Evolutionary conservation across 2,329 filamentous ascomycete species (phyloP).

Genomic region (Exophiala aquamarina): DNA sequence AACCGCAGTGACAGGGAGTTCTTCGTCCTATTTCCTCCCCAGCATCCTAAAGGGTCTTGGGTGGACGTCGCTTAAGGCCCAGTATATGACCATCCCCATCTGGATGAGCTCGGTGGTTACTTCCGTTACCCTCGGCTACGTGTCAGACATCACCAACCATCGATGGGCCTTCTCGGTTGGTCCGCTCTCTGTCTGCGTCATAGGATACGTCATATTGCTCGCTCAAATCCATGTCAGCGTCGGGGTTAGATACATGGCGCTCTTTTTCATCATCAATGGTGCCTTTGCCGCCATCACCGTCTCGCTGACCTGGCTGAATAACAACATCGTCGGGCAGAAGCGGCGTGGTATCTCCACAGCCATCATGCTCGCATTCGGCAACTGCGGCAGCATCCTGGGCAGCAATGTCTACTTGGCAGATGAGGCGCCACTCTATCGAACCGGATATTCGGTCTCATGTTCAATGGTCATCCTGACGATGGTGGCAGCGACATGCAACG

Average conservation of each 20-base stretch:
- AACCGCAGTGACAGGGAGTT: slow-evolving; percentile 48
- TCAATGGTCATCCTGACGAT: background rate
- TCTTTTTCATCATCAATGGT: slow-evolving; percentile 28
- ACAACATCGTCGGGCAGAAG: slow-evolving; percentile 31
- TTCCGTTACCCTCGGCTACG: slow-evolving; percentile 27
- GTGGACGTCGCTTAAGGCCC: slow-evolving; percentile 28
- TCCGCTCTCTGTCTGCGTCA: slow-evolving; percentile 30
- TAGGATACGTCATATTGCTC: slow-evolving; percentile 34
- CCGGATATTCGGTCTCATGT: slow-evolving; percentile 36
- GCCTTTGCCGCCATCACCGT: slow-evolving; percentile 35
- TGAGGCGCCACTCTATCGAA: slow-evolving; percentile 39
- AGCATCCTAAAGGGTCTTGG: slow-evolving; percentile 20
- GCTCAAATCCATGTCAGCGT: slow-evolving; percentile 20
- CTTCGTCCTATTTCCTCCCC: slow-evolving; percentile 47
- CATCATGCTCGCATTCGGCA: slow-evolving; percentile 45
- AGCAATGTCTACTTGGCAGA: slow-evolving; percentile 43
- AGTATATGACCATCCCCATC: slow-evolving; percentile 35
- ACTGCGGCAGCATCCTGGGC: slow-evolving; percentile 45
- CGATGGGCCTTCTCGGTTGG: slow-evolving; percentile 35
- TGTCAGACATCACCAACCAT: slow-evolving; percentile 29
- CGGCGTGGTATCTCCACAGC: slow-evolving; percentile 33
- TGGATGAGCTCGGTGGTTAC: slow-evolving; percentile 30
- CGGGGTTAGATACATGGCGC: slow-evolving; percentile 28
- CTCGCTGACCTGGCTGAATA: slow-evolving; percentile 31
- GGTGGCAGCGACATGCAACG: background rate